Conservation (phyloP, 768 basidiomycete genomes). For the Tylopilus intermedius region DNA sequence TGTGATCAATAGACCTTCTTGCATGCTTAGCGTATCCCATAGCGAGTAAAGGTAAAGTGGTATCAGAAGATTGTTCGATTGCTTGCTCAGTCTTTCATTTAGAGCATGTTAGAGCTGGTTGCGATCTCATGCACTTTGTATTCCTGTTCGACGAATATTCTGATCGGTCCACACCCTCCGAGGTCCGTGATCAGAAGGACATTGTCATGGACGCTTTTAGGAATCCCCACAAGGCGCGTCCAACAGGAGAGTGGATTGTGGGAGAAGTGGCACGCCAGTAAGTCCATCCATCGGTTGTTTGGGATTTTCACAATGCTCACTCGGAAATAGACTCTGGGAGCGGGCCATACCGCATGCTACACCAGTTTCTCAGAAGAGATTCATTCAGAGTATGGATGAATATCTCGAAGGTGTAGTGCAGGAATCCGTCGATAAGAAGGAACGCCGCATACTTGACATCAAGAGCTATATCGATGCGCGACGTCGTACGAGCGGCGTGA, state of each 20-base stretch:
- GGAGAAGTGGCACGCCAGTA: background rate
- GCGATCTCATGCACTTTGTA: background rate
- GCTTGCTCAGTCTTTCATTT: background rate
- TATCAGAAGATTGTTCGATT: background rate
- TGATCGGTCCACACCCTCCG: background rate
- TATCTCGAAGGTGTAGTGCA: background rate
- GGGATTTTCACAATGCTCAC: background rate
- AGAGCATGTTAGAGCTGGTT: background rate
- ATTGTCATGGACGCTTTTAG: background rate
- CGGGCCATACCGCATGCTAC: background rate
- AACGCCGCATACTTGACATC: background rate
- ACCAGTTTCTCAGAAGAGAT: background rate
- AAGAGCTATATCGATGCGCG: background rate
- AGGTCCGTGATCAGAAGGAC: background rate
- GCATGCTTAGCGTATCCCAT: background rate
- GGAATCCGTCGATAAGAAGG: background rate
- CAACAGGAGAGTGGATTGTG: background rate
- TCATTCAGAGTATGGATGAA: background rate
- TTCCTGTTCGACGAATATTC: background rate
- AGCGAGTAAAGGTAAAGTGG: background rate
- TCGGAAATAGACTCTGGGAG: background rate
- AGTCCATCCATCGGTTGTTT: background rate
- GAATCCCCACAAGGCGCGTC: background rate
- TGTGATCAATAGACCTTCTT: background rate
- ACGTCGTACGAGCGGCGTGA: background rate